Percentiles rank a stretch among this genome's conserved stretches.
These are phyloP conservation scores for Lactifluus echinatus DNA, from an alignment of 768 basidiomycete genomes.

Conservation along the genomic window DNA sequence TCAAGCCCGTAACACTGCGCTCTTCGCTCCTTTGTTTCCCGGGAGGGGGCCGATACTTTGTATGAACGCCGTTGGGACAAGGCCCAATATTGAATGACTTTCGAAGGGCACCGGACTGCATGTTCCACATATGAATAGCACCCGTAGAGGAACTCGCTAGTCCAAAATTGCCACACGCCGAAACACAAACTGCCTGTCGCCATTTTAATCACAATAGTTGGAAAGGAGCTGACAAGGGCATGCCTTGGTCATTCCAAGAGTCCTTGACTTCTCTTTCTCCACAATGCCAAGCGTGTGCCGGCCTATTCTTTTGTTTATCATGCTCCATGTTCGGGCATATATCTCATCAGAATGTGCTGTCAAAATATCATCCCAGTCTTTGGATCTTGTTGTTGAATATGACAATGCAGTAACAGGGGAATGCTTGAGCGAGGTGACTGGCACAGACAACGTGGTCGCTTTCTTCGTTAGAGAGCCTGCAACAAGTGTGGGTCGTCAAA, in stretches of 20 bases:
- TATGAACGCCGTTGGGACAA: conserved; percentile 46
- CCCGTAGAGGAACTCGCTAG: conserved; percentile 77
- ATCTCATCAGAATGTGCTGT: conserved; percentile 84
- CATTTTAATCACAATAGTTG: background rate
- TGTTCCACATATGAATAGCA: conserved; percentile 85
- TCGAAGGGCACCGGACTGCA: conserved; percentile 87
- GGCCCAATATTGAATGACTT: conserved; percentile 65
- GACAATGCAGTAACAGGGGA: conserved; percentile 71
- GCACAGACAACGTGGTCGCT: conserved; percentile 67
- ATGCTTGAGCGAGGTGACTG: conserved; percentile 76
- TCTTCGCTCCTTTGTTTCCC: conserved; percentile 33
- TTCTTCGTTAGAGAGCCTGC: conserved; percentile 81
- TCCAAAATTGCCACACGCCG: conserved; percentile 94
- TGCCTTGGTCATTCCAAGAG: conserved; percentile 67
- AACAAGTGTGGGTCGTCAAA: background rate
- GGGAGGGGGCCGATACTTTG: conserved; percentile 32
- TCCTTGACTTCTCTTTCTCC: conserved; percentile 40
- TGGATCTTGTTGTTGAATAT: conserved; percentile 69
- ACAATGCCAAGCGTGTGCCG: conserved; percentile 59
- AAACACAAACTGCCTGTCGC: conserved; percentile 70
- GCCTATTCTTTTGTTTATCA: conserved; percentile 73
- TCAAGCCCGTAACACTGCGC: conserved; percentile 71
- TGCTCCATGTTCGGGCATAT: conserved; percentile 81
- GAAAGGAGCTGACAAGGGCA: conserved; percentile 10
- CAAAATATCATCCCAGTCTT: conserved; percentile 97